A percentile compares a stretch with the other conserved stretches of the same genome.
These are phyloP conservation scores for Pseudogymnoascus sp. DNA, from an alignment of 2,329 filamentous ascomycete genomes.

Conservation along the genomic window DNA sequence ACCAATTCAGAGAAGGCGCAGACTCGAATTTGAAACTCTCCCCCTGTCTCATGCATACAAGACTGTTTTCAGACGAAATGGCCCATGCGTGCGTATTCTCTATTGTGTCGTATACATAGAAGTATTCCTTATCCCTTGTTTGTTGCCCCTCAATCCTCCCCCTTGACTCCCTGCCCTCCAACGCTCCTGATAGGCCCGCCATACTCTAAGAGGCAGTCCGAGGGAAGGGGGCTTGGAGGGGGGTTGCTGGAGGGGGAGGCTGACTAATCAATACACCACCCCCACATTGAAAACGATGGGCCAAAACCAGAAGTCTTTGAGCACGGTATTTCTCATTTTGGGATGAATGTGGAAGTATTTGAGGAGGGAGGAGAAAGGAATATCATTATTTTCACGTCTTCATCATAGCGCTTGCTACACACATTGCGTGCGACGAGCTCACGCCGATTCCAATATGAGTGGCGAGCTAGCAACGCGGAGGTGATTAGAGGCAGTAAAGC, in stretches of 20 bases:
- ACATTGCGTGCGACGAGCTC: not conserved
- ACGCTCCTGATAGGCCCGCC: not conserved
- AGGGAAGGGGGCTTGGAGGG: not conserved
- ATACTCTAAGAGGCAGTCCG: not conserved
- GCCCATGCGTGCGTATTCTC: not conserved
- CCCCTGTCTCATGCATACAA: not conserved
- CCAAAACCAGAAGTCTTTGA: not conserved
- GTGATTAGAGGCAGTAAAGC: not conserved
- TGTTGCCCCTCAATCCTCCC: constrained; percentile 1
- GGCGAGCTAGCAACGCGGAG: not conserved
- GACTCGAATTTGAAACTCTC: not conserved
- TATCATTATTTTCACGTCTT: not conserved
- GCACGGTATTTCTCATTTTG: constrained; percentile 4
- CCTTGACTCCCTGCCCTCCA: constrained; percentile 1
- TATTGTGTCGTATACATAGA: not conserved
- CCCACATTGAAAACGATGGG: not conserved
- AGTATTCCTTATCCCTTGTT: not conserved
- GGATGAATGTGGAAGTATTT: not conserved
- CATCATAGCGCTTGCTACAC: not conserved
- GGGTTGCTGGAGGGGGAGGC: not conserved
- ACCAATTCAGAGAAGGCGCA: not conserved
- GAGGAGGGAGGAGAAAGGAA: not conserved
- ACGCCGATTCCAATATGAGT: not conserved
- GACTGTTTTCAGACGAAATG: not conserved
- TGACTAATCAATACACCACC: not conserved